Base-by-base conservation (phyloP, 345 rosid species). In the Bruguiera gymnorhiza region DNA sequence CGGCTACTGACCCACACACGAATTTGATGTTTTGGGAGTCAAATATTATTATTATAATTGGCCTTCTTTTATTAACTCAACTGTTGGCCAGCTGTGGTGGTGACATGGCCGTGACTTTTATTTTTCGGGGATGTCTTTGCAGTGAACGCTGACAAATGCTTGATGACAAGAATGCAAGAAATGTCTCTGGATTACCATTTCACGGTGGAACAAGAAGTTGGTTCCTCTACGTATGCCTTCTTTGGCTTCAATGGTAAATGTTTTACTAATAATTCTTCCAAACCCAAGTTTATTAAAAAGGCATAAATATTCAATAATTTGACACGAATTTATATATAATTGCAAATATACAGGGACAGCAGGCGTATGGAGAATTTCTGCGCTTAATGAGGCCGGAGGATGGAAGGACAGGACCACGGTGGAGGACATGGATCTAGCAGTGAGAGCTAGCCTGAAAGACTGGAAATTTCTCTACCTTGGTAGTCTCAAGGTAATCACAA, bases 321-420 rank as follows among this genome's bases (percentile, higher is more conserved):
- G 50, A 4, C 18, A 15, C 15, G 50, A 3, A 13, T 43, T 43
- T 13, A 43, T 13, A 13, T 13, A 43, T 43, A 43, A 43, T 43
- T 11, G 50, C 19, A 43, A 43, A 43, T 43, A 11, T 77, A 70
- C 75, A 94, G 98, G 98, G 20, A 94, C 99, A 0, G 99, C 99
- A 1, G 99, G 99, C 8, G 83, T 95, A 18, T 95, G 99, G 99
- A 88, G 97, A 70, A 88, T 95, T 68, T 65, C 87, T 1, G 99
- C 99, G 58, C 65, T 95, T 34, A 90, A 79, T 60, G 99, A 95
- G 76, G 99, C 99, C 7, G 99, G 99, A 36, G 99, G 99, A 6
- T 95, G 99, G 99, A 92, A 95, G 80, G 99, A 95, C 48, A 84
- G 99, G 80, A 95, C 99, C 58, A 95, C 99, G 0, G 99, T 95